Conservation (phyloP, 352 stramenopile genomes). For the Globisporangium spiculum region DNA sequence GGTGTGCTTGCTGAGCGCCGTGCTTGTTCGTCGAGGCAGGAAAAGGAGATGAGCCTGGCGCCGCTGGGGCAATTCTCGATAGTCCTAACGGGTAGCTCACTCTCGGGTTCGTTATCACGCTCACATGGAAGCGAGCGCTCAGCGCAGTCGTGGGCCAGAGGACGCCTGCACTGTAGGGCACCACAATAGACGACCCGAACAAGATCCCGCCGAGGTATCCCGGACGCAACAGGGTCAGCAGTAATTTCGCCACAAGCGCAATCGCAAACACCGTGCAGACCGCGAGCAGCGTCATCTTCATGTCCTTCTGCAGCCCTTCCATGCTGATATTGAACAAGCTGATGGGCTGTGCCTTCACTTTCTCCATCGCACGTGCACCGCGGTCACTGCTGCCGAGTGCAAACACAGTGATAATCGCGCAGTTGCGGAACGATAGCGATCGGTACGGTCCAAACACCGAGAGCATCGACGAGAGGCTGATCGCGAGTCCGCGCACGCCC, state of each 20-base stretch:
- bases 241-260: conserved; percentile 5
- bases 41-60: not conserved
- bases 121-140: conserved; percentile 9
- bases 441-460: conserved; percentile 35
- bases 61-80: not conserved
- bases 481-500: conserved; percentile 32
- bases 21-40: not conserved
- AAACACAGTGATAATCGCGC: conserved; percentile 15
- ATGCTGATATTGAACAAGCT: conserved; percentile 20
- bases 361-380: not conserved
- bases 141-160: conserved; percentile 20
- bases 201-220: conserved; percentile 5
- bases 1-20: not conserved
- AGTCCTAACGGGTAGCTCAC: not conserved
- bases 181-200: conserved; percentile 12
- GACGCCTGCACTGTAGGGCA: conserved; percentile 17
- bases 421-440: conserved; percentile 18
- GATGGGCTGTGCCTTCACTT: not conserved
- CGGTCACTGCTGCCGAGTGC: not conserved
- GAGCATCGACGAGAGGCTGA: conserved; percentile 33
- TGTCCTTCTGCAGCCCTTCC: conserved; percentile 17
- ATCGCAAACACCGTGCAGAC: conserved; percentile 10
- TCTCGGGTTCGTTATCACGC: not conserved
- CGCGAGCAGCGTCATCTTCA: conserved; percentile 21
- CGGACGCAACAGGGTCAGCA: conserved; percentile 7